A percentile compares a stretch with the other conserved stretches of the same genome.
Conservation (phyloP, 1,139 yeast species). For the Protomyces inundatus region DNA sequence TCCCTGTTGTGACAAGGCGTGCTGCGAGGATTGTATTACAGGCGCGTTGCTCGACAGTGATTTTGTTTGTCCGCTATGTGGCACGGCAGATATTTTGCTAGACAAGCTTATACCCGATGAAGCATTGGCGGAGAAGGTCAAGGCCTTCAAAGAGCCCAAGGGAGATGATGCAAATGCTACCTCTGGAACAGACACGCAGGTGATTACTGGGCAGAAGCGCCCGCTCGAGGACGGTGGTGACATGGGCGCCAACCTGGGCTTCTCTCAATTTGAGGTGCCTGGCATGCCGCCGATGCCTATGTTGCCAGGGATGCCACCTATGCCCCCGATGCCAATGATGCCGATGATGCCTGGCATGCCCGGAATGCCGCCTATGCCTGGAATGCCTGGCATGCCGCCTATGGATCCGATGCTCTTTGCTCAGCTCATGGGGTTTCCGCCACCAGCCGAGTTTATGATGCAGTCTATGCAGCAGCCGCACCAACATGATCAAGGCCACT, state of each 20-base stretch:
- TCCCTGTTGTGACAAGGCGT: slow-evolving; percentile 66
- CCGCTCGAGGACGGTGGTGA: not conserved
- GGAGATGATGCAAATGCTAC: not conserved
- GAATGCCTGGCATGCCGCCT: not conserved
- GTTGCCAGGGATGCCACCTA: slow-evolving; percentile 26
- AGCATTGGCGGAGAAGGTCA: not conserved
- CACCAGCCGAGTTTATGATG: not conserved
- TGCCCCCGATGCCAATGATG: slow-evolving; percentile 5
- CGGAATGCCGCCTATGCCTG: not conserved
- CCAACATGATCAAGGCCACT: not conserved
- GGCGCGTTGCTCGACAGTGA: slow-evolving; percentile 71
- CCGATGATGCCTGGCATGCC: not conserved
- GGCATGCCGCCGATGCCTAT: slow-evolving; percentile 32
- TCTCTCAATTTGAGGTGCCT: slow-evolving; percentile 28
- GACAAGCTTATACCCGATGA: slow-evolving; percentile 41
- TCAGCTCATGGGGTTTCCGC: not conserved
- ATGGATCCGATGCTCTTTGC: not conserved
- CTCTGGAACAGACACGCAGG: not conserved
- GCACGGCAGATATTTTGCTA: slow-evolving; percentile 62
- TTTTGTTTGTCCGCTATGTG: slow-evolving; percentile 87
- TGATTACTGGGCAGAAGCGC: not conserved
- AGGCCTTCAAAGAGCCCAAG: not conserved
- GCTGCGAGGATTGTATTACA: slow-evolving; percentile 63
- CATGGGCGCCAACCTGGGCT: not conserved
- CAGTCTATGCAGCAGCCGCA: not conserved